Conservation (phyloP, 495 filamentous ascomycete species). For the Saxophila tyrrhenica region DNA sequence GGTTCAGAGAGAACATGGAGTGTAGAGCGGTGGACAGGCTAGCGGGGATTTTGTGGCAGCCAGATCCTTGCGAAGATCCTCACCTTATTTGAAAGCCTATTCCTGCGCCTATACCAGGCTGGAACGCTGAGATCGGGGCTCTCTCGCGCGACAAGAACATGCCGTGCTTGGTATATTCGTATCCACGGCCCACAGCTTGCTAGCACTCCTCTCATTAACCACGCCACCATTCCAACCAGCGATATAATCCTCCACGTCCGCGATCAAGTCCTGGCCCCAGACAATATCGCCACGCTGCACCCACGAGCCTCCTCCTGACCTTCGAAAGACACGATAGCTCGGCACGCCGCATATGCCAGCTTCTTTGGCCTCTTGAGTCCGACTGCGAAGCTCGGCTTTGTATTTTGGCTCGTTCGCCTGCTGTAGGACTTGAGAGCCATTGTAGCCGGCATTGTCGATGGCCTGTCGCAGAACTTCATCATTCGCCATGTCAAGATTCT, state of each 20-base stretch:
- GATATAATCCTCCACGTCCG: conserved; percentile 17
- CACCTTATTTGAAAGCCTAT: too few species aligned
- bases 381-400: conserved; percentile 12
- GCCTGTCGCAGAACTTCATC: conserved; percentile 6
- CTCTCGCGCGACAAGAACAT: too few species aligned
- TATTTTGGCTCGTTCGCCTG: conserved; percentile 3
- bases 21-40: too few species aligned
- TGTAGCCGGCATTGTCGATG: conserved; percentile 12
- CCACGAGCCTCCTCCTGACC: conserved; percentile 2
- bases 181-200: neutral
- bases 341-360: conserved; percentile 17
- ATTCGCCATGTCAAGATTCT: conserved; percentile 11
- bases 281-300: neutral
- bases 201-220: neutral
- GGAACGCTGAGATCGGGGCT: too few species aligned
- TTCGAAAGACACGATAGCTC: conserved; percentile 16
- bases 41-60: too few species aligned
- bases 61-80: too few species aligned
- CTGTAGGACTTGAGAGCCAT: conserved; percentile 9
- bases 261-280: conserved; percentile 19
- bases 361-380: conserved; percentile 18
- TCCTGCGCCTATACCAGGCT: too few species aligned
- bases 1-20: too few species aligned
- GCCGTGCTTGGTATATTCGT: too few species aligned
- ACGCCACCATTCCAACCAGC: conserved; percentile 12